These are phyloP conservation scores for Rosa rugosa DNA, from an alignment of 306 rosid species.

Conservation along the genomic window DNA sequence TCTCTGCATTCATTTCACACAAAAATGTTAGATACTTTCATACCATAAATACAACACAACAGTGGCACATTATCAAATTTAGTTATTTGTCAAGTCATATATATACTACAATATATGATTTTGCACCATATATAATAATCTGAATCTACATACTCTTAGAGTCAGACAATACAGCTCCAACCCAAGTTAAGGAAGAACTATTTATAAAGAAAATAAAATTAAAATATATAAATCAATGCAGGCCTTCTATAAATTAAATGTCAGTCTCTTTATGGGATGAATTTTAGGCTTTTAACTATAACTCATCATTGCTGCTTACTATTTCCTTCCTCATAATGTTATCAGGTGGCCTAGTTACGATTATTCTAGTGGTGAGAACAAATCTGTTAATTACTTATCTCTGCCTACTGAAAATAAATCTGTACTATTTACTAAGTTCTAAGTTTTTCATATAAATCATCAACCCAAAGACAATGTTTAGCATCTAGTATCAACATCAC, in stretches of 20 bases:
- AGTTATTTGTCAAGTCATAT: neutral
- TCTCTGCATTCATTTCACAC: conserved; percentile 57
- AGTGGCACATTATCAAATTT: neutral
- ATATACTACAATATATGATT: neutral
- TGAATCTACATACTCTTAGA: neutral
- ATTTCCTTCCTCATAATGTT: neutral
- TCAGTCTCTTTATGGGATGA: neutral
- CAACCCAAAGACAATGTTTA: neutral
- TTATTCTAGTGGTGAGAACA: neutral
- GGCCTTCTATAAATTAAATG: neutral
- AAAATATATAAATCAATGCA: neutral
- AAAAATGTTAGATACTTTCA: conserved; percentile 12
- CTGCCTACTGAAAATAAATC: neutral
- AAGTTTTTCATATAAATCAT: neutral
- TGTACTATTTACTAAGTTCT: neutral
- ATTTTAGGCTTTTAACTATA: neutral
- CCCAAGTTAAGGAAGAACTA: neutral
- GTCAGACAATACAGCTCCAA: neutral
- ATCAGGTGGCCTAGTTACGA: neutral
- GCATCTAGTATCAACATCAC: neutral
- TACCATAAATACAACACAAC: neutral
- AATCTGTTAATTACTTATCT: neutral
- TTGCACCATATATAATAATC: neutral
- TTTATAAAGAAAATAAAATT: neutral
- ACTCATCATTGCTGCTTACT: neutral